Evolutionary conservation across 2,329 filamentous ascomycete species (phyloP), one percentile per base, ranked within the genome.

Genomic region (Exophiala alcalophila): DNA sequence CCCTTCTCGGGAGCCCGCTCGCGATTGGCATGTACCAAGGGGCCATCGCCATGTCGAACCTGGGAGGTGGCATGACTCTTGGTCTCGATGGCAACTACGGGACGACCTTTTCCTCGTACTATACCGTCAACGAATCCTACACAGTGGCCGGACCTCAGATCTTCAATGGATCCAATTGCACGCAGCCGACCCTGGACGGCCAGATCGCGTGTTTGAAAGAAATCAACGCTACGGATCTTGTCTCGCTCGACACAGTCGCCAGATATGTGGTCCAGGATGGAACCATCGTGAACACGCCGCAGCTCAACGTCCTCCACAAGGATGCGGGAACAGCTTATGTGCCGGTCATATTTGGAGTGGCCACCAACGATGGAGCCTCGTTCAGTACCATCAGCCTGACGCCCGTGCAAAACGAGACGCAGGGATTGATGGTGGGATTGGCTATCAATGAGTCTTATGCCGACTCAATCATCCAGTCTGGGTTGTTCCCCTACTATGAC

Each of bases 251-350:
- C 4, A 47, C 37, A 2, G 45, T 50, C n/a, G 44, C 53, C 3
- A 68, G 73, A 28, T 77, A 73, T 45, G 68, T 78, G 4, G 77
- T 82, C 5, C 71, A 80, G 34, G 78, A 82, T 46, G 77, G 76
- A 18, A 72, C 65, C 6, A 77, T 75, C 42, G 69, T 81, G 47
- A 66, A 72, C 50, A 69, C 72, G 5, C 63, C 73, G 4, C 60
- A 71, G 24, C 67, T 80, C 18, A 62, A 69, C 14, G 63, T 75
- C 19, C 58, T 61, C 3, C 60, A 58, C 16, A 32, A 29, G 14
- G 71, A 73, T 43, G 59, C 59, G 14, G 67, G 66, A 5, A 67
- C 66, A 0, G 68, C 76, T 0, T 67, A 76, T 15, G 63, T 79
- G 16, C 68, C 70, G 12, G 66, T 80, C 9, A 74, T 82, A 55